A percentile compares a stretch with the other conserved stretches of the same genome.
phyloP scores from a whole-genome alignment of 2,329 filamentous ascomycete species.

The Sporothrix mexicana region DNA sequence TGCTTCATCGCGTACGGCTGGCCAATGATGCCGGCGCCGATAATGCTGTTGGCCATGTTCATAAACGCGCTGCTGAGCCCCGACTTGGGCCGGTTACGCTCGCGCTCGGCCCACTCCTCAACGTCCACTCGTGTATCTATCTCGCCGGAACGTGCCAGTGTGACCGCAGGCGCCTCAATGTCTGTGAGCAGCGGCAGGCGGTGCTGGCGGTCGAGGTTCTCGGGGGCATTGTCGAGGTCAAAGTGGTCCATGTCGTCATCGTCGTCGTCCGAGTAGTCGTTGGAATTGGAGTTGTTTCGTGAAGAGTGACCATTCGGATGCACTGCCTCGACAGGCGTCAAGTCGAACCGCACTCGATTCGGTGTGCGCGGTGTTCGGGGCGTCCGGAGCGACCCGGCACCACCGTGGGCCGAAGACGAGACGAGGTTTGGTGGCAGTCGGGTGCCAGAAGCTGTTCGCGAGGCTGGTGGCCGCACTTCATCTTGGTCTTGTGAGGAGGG shows the following conservation, averaged over 20 bases:
- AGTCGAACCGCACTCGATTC: slow-evolving; percentile 77
- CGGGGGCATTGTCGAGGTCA: slow-evolving; percentile 41
- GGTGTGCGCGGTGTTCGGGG: slow-evolving; percentile 64
- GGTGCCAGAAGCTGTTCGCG: slow-evolving; percentile 24
- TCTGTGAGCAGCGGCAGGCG: slow-evolving; percentile 77
- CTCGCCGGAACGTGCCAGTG: slow-evolving; percentile 62
- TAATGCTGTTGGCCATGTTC: slow-evolving; percentile 99
- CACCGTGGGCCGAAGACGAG: background rate
- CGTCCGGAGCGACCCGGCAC: slow-evolving; percentile 8
- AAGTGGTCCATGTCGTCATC: slow-evolving; percentile 42
- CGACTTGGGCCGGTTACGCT: slow-evolving; percentile 75
- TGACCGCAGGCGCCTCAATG: slow-evolving; percentile 78
- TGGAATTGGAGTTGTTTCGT: slow-evolving; percentile 12
- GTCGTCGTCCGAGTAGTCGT: slow-evolving; percentile 30
- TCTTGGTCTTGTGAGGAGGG: slow-evolving; percentile 22
- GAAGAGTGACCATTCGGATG: slow-evolving; percentile 24
- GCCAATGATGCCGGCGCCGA: slow-evolving; percentile 75
- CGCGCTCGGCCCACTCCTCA: slow-evolving; percentile 56
- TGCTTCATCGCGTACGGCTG: slow-evolving; percentile 97
- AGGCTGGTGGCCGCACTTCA: slow-evolving; percentile 3
- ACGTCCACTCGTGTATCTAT: slow-evolving; percentile 45
- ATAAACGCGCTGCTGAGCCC: slow-evolving; percentile 89
- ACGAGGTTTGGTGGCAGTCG: slow-evolving; percentile 28
- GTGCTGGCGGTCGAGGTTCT: slow-evolving; percentile 55
- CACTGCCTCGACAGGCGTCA: slow-evolving; percentile 49